Evolutionary conservation across 2,329 filamentous ascomycete species (phyloP).

Genomic region (Nothophaeocryptopus gaeumannii): DNA sequence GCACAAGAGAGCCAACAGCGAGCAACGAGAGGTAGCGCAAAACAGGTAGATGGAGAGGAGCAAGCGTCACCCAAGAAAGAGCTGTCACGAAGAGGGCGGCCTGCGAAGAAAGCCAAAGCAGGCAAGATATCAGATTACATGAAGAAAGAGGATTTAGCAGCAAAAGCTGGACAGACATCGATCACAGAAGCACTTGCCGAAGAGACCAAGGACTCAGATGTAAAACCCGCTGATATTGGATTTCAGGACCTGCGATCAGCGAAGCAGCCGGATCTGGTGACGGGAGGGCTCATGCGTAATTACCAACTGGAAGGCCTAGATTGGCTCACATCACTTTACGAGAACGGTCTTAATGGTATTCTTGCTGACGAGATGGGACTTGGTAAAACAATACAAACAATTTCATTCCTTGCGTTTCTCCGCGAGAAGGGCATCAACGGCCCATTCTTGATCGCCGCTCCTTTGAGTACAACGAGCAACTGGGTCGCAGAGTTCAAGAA

Average conservation of each 20-base stretch:
- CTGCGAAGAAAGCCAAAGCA: conserved; percentile 35
- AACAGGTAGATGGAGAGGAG: conserved; percentile 10
- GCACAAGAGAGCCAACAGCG: conserved; percentile 47
- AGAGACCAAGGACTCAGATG: conserved; percentile 56
- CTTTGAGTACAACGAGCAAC: conserved; percentile 86
- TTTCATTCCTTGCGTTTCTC: conserved; percentile 80
- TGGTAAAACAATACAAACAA: conserved; percentile 89
- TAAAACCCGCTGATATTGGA: conserved; percentile 59
- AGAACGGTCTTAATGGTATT: conserved; percentile 90
- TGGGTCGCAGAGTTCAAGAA: conserved; percentile 92
- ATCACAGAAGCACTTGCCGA: conserved; percentile 59
- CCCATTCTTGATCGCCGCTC: conserved; percentile 86
- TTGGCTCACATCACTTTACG: conserved; percentile 79
- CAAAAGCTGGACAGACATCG: conserved; percentile 51
- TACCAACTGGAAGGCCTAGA: conserved; percentile 94
- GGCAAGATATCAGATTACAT: conserved; percentile 59
- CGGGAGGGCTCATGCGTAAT: conserved; percentile 84
- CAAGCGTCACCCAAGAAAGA: conserved; percentile 23
- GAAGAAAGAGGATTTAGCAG: conserved; percentile 57
- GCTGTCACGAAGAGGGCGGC: conserved; percentile 33
- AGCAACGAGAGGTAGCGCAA: conserved; percentile 41
- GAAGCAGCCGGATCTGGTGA: conserved; percentile 78
- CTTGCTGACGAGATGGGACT: conserved; percentile 93
- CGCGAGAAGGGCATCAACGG: conserved; percentile 85
- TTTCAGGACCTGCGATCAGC: conserved; percentile 73